phyloP scores from a whole-genome alignment of 148 eudicot genomes.

The Nepenthes mirabilis region DNA sequence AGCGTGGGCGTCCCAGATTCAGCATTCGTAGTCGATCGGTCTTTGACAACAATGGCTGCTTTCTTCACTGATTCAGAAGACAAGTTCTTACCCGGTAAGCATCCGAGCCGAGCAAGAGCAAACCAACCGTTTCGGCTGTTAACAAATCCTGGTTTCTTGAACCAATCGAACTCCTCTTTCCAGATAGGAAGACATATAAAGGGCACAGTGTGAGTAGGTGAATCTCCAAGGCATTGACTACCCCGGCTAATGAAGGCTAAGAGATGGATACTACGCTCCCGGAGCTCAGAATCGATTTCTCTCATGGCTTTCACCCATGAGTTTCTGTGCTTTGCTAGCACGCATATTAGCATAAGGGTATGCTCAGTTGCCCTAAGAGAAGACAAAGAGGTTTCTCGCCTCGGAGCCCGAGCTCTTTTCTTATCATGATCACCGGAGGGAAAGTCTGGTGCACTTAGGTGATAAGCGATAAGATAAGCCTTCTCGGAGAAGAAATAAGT shows the following conservation, averaged over 20 bases:
- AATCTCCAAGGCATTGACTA: slow-evolving; percentile 43
- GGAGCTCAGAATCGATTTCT: slow-evolving; percentile 58
- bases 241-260: slow-evolving; percentile 80
- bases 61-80: slow-evolving; percentile 27
- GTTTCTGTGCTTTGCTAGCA: slow-evolving; percentile 50
- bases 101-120: slow-evolving; percentile 62
- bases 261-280: slow-evolving; percentile 79
- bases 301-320: slow-evolving; percentile 68
- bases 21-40: slow-evolving; percentile 17
- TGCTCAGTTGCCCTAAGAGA: slow-evolving; percentile 66
- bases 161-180: slow-evolving; percentile 64
- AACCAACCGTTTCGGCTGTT: slow-evolving; percentile 78
- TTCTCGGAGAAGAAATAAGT: slow-evolving; percentile 61
- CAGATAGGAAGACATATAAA: slow-evolving; percentile 48
- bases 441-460: slow-evolving; percentile 59
- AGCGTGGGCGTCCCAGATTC: slow-evolving; percentile 27
- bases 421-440: slow-evolving; percentile 47
- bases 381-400: slow-evolving; percentile 37
- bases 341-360: slow-evolving; percentile 60
- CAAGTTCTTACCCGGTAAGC: slow-evolving; percentile 26
- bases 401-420: slow-evolving; percentile 68
- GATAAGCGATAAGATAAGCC: slow-evolving; percentile 42
- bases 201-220: slow-evolving; percentile 30
- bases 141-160: slow-evolving; percentile 41
- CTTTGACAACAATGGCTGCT: slow-evolving; percentile 43